A percentile compares a stretch with the other conserved stretches of the same genome.
Conservation (phyloP, 2,329 filamentous ascomycete species). For the Xylaria sp. region DNA sequence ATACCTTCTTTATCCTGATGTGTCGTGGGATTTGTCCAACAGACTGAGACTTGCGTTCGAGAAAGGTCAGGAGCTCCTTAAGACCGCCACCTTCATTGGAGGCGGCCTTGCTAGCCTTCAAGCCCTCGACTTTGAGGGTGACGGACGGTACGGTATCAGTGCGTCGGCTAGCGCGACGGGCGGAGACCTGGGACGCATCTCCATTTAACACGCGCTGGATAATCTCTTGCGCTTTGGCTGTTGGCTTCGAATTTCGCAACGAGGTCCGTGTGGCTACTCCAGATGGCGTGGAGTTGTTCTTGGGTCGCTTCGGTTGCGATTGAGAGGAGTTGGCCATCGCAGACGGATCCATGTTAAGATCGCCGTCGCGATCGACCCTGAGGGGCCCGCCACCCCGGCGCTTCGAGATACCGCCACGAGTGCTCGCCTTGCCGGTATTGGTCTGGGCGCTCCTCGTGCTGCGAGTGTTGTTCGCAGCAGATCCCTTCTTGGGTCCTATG, state of each 20-base stretch:
- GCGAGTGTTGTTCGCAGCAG: constrained; percentile 33
- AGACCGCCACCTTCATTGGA: constrained; percentile 74
- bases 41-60: constrained; percentile 75
- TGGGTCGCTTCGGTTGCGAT: constrained; percentile 41
- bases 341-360: constrained; percentile 67
- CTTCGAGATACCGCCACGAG: constrained; percentile 64
- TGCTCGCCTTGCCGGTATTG: constrained; percentile 39
- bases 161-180: constrained; percentile 43
- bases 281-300: constrained; percentile 36
- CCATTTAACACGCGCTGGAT: constrained; percentile 58
- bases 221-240: constrained; percentile 55
- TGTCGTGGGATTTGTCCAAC: constrained; percentile 62
- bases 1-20: constrained; percentile 81
- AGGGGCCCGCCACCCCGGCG: constrained; percentile 53
- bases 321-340: constrained; percentile 51
- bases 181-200: constrained; percentile 50
- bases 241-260: constrained; percentile 44
- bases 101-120: constrained; percentile 75
- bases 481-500: constrained; percentile 40
- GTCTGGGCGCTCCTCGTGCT: constrained; percentile 40
- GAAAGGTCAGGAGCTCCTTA: constrained; percentile 71
- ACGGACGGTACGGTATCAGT: constrained; percentile 47
- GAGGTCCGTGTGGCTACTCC: constrained; percentile 37
- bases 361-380: constrained; percentile 66
- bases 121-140: constrained; percentile 66